Base-by-base conservation (phyloP, 106 monocot species). In the Allium fistulosum region DNA sequence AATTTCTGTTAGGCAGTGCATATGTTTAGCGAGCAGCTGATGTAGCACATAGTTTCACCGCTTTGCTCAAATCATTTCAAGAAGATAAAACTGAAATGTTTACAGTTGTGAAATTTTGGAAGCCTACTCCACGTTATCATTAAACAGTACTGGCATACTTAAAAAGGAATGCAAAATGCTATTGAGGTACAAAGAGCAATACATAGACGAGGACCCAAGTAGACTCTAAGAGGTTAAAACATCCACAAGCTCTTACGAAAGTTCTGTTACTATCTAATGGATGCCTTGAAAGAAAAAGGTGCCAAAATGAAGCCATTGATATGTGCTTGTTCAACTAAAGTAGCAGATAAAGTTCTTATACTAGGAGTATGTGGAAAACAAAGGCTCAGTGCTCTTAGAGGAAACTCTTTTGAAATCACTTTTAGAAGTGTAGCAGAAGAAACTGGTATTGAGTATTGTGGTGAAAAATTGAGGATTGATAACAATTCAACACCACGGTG, bases 191-290 rank as follows among this genome's bases (percentile, higher is more conserved):
- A n/a, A n/a, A n/a, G n/a, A n/a, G n/a, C n/a, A n/a, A n/a, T n/a
- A n/a, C n/a, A n/a, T n/a, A n/a, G n/a, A n/a, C n/a, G n/a, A 91
- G 74, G 95, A 95, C 17, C 82, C 91, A 14, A n/a, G 88, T 85
- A 17, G 95, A 95, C 47, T 85, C 80, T 10, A 75, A 80, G 45
- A 62, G 62, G 57, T 65, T 95, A 8, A 72, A 85, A 16, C 75
- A 88, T 63, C 95, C 95, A 26, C 90, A 88, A 76, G 91, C 95
- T 67, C 71, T 95, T 37, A 95, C 95, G n/a, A 13, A 95, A 95
- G 68, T 91, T 95, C 56, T 88, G 88, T 69, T 88, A 77, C 63
- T 95, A 91, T 66, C 60, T 95, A 66, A 85, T 95, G 88, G 95
- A 95, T 78, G 95, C 95, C 57, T 73, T 95, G 57, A 91, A 88